Conservation (phyloP, 176 grass and related monocot species). For the Musa itinerans region DNA sequence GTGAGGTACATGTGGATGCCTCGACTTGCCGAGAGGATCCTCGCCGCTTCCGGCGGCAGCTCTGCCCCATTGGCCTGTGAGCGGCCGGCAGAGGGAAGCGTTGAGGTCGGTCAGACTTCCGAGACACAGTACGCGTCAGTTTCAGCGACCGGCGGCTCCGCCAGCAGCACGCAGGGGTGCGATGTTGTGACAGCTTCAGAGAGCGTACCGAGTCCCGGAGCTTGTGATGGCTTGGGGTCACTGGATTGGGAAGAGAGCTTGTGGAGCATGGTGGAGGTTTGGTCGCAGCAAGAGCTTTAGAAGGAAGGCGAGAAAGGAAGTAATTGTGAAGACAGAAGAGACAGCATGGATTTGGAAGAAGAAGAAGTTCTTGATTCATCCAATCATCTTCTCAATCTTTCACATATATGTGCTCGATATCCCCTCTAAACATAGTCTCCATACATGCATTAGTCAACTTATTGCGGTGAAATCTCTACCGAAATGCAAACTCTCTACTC, state of each 20-base stretch:
- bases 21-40: slow-evolving; percentile 81
- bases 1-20: slow-evolving; percentile 98
- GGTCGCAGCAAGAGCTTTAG: slow-evolving; percentile 37
- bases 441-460: too few relatives aligned
- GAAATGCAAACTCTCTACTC: too few relatives aligned
- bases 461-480: too few relatives aligned
- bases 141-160: slow-evolving; percentile 5
- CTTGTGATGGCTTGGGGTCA: slow-evolving; percentile 39
- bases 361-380: too few relatives aligned
- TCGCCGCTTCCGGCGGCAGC: slow-evolving; percentile 24
- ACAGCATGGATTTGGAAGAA: neutral
- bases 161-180: neutral
- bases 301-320: neutral
- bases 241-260: slow-evolving; percentile 60
- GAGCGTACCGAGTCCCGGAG: slow-evolving; percentile 24
- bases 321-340: slow-evolving; percentile 36
- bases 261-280: slow-evolving; percentile 67
- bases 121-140: slow-evolving; percentile 31
- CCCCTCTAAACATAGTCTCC: too few relatives aligned
- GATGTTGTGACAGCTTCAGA: too few relatives aligned
- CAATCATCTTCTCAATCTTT: too few relatives aligned
- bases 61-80: too few relatives aligned
- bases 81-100: too few relatives aligned
- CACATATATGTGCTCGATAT: too few relatives aligned
- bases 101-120: too few relatives aligned